Evolutionary conservation across 2,329 filamentous ascomycete genomes (phyloP).

Genomic region (Aspergillus phoenicis): DNA sequence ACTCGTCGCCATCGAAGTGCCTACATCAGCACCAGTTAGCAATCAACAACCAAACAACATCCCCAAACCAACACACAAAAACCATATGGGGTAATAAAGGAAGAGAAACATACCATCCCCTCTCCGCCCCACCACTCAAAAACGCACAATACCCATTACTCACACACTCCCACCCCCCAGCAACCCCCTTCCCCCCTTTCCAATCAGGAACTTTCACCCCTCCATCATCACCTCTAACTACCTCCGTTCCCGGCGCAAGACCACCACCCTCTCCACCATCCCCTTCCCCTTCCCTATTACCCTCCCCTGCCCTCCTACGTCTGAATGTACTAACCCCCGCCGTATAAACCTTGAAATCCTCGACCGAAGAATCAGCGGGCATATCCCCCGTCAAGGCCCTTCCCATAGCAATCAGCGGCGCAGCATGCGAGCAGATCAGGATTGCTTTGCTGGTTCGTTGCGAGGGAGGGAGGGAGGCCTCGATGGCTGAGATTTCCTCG

Average conservation of each 20-base stretch:
- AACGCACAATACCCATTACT: conserved; percentile 85
- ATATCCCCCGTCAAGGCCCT: conserved; percentile 76
- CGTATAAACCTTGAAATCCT: conserved; percentile 85
- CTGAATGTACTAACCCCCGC: conserved; percentile 74
- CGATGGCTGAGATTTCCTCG: conserved; percentile 4
- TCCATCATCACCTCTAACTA: conserved; percentile 4
- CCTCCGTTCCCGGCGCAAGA: conserved; percentile 35
- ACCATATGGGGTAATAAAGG: conserved; percentile 27
- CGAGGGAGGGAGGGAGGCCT: conserved; percentile 51
- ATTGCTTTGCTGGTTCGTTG: conserved; percentile 61
- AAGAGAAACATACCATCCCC: conserved; percentile 71
- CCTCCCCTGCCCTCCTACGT: conserved; percentile 37
- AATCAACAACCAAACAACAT: neutral
- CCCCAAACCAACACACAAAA: neutral
- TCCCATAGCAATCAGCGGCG: conserved; percentile 83
- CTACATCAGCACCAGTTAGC: conserved; percentile 21
- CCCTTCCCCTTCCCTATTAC: conserved; percentile 28
- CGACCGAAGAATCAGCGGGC: conserved; percentile 69
- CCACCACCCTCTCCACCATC: conserved; percentile 24
- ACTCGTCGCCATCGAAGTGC: conserved; percentile 52
- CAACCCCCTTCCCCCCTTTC: conserved; percentile 63
- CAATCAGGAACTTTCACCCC: conserved; percentile 47
- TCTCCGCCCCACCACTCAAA: conserved; percentile 75
- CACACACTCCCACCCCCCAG: conserved; percentile 78
- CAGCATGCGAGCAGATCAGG: conserved; percentile 86